Base-by-base conservation (phyloP, 106 monocot species). In the Cymbidium sinense region DNA sequence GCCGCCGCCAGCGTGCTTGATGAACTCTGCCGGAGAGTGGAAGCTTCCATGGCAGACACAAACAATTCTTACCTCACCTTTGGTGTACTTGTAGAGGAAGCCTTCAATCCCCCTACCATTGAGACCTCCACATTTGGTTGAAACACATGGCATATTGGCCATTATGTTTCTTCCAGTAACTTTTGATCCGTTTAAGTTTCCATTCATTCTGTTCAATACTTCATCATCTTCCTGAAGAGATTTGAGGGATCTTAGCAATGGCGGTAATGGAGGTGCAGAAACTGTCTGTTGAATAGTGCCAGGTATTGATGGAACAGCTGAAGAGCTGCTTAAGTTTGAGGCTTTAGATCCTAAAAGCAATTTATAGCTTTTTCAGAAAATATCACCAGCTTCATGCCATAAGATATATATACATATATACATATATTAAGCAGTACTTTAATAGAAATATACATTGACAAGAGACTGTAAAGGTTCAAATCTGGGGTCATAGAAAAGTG, bases 31-130 rank as follows among this genome's bases (percentile, higher is more conserved):
- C 2, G 90, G 87, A 11, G 90, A 81, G 44, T 81, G 83, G 74
- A 86, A 85, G 54, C 79, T 90, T 23, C 90, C 90, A 75, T 87
- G 85, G 83, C 90, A 90, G 2, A 90, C 79, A 31, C 90, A 90
- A 25, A 90, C 87, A 12, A 90, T 89, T 36, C 90, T 90, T 77
- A 90, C 79, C 76, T 88, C 83, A 7, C 87, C 87, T 65, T 83
- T 88, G 76, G 47, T 80, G 75, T 85, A 90, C 58, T 82, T 87
- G 67, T 87, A 84, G 27, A 87, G 85, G 77, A 90, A 90, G 11
- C 90, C 90, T 74, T 90, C 90, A 20, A 90, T 71, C 74, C 74
- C 84, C 70, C 69, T 79, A 61, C 87, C 87, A 17, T 84, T 83
- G 20, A 86, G 86, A 7, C 88, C 85, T 0, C 62, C 71, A 12